Evolutionary conservation across 495 filamentous ascomycete species (phyloP).

Genomic region (Podospora didyma): DNA sequence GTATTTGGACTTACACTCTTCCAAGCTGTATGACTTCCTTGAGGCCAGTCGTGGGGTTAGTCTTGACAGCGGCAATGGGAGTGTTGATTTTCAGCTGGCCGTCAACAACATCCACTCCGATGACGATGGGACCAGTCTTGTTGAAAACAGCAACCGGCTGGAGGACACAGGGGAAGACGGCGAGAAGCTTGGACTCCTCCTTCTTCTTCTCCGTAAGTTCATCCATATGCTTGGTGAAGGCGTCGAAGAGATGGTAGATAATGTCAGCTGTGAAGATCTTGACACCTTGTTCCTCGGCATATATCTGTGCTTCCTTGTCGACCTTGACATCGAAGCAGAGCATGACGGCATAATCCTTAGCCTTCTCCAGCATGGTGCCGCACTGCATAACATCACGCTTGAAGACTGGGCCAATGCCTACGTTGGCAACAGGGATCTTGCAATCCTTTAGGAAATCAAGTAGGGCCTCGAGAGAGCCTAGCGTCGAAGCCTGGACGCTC

Average conservation of each 20-base stretch:
- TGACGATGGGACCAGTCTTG: slow-evolving; percentile 93
- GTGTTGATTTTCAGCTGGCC: slow-evolving; percentile 81
- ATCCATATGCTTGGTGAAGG: slow-evolving; percentile 91
- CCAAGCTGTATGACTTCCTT: slow-evolving; percentile 83
- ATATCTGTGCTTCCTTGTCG: slow-evolving; percentile 88
- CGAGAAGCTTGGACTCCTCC: slow-evolving; percentile 90
- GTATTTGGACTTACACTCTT: slow-evolving; percentile 75
- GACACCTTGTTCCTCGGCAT: slow-evolving; percentile 91
- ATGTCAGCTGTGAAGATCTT: slow-evolving; percentile 99
- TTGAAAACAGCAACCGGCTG: slow-evolving; percentile 92
- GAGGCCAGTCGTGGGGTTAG: slow-evolving; percentile 68
- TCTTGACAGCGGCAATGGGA: slow-evolving; percentile 80
- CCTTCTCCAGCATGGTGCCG: slow-evolving; percentile 94
- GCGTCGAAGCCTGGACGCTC: slow-evolving; percentile 93
- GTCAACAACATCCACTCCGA: slow-evolving; percentile 93
- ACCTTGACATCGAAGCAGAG: slow-evolving; percentile 99
- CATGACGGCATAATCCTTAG: slow-evolving; percentile 95
- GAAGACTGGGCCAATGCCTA: slow-evolving; percentile 96
- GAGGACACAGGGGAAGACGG: slow-evolving; percentile 95
- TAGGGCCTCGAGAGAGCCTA: slow-evolving; percentile 93
- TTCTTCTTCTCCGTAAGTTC: slow-evolving; percentile 82
- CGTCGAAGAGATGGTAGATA: slow-evolving; percentile 97
- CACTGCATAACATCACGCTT: slow-evolving; percentile 98
- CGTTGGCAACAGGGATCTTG: slow-evolving; percentile 96
- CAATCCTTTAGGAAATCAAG: slow-evolving; percentile 91